These are phyloP conservation scores for Lactifluus volemus DNA, from an alignment of 768 basidiomycete genomes.

Conservation along the genomic window DNA sequence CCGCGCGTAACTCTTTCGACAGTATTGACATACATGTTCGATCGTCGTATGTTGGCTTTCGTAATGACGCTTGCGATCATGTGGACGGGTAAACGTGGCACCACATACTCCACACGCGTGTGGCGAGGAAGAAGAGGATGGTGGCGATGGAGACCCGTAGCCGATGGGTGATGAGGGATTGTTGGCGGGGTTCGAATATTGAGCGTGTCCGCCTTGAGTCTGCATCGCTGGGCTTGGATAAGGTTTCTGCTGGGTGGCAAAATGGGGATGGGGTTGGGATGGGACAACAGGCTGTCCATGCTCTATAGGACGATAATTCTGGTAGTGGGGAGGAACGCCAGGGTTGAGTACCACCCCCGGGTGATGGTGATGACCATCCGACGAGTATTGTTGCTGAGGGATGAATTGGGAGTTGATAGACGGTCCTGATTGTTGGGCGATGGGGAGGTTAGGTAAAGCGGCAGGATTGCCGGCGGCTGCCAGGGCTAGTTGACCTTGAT, in stretches of 20 bases:
- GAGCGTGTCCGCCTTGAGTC: slow-evolving; percentile 7
- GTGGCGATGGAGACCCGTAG: slow-evolving; percentile 22
- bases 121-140: slow-evolving; percentile 45
- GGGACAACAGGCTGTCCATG: slow-evolving; percentile 18
- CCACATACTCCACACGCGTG: slow-evolving; percentile 68
- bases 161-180: slow-evolving; percentile 15
- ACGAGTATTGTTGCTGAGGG: slow-evolving; percentile 8
- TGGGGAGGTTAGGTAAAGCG: background rate
- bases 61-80: slow-evolving; percentile 75
- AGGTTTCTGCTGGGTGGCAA: slow-evolving; percentile 4
- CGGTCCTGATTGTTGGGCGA: slow-evolving; percentile 12
- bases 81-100: slow-evolving; percentile 71
- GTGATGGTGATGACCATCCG: slow-evolving; percentile 5
- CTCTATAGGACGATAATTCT: slow-evolving; percentile 16
- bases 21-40: slow-evolving; percentile 61
- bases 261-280: slow-evolving; percentile 8
- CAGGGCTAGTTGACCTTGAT: background rate
- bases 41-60: slow-evolving; percentile 66
- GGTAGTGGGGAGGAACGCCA: slow-evolving; percentile 14
- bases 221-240: slow-evolving; percentile 11
- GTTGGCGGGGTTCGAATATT: slow-evolving; percentile 18
- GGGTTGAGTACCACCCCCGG: slow-evolving; percentile 10
- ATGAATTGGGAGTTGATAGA: slow-evolving; percentile 6
- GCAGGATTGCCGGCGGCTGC: background rate
- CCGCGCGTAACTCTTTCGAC: slow-evolving; percentile 73